Percentiles rank a stretch among this genome's conserved stretches.
phyloP scores from a whole-genome alignment of 176 grass and related monocot genomes.

The Zoysia pacifica region DNA sequence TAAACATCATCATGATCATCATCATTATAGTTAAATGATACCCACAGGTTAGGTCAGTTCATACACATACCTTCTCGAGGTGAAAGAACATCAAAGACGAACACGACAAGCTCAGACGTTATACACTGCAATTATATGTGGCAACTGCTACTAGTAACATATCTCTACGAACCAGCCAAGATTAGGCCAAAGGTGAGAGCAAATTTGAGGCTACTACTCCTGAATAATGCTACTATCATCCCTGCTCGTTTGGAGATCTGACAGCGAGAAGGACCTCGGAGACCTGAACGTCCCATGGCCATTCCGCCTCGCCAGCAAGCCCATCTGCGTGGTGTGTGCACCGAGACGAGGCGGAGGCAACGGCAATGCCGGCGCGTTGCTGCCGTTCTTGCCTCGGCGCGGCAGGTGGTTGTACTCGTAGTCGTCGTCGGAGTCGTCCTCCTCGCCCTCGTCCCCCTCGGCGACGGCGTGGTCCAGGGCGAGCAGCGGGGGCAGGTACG shows the following conservation, averaged over 20 bases:
- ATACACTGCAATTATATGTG: constrained; percentile 39
- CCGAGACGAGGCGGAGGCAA: constrained; percentile 40
- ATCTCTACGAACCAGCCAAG: constrained; percentile 20
- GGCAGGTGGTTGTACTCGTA: neutral
- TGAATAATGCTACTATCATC: neutral
- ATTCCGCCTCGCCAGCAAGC: constrained; percentile 15
- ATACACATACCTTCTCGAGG: constrained; percentile 18
- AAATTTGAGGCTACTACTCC: constrained; percentile 32
- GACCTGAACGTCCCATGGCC: constrained; percentile 45
- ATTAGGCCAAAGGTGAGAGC: constrained; percentile 16
- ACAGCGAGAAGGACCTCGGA: constrained; percentile 64
- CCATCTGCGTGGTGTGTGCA: constrained; percentile 2
- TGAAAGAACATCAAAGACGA: constrained; percentile 27
- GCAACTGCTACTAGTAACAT: constrained; percentile 19
- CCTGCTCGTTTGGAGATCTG: constrained; percentile 56
- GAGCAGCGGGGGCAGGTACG: constrained; percentile 52
- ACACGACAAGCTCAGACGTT: constrained; percentile 34
- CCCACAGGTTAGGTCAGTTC: constrained; percentile 31
- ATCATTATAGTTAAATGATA: constrained; percentile 44
- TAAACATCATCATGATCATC: constrained; percentile 36
- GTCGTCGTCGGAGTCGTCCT: constrained; percentile 37
- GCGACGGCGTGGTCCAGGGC: constrained; percentile 46
- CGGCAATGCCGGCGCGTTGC: constrained; percentile 51
- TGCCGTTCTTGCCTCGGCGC: constrained; percentile 43
- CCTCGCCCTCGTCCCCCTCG: constrained; percentile 59